Evolutionary conservation across 345 rosid genomes (phyloP).

Genomic region (Psidium friedrichsthalianum): DNA sequence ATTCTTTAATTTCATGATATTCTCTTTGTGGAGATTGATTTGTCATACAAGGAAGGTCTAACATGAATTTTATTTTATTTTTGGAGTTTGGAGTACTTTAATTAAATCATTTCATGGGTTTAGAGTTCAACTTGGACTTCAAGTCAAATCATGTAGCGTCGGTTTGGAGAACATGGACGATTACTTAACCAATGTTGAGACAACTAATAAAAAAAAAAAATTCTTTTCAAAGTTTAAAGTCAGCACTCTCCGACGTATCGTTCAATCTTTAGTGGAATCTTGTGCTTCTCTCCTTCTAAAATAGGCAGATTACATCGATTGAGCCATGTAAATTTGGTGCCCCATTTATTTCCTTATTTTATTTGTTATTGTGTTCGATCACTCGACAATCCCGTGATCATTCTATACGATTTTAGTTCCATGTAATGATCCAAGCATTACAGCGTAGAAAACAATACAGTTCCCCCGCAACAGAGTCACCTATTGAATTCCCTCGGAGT

Average conservation of each 20-base stretch:
- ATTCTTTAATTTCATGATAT: neutral
- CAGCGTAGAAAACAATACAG: neutral
- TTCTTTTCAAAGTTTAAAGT: neutral
- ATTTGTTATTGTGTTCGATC: neutral
- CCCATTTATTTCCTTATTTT: neutral
- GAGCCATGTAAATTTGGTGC: rapidly evolving
- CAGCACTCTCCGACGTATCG: neutral
- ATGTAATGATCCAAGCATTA: neutral
- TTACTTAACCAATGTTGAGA: neutral
- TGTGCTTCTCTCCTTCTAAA: neutral
- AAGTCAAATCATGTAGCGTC: neutral
- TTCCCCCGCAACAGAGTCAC: neutral
- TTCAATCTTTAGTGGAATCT: neutral
- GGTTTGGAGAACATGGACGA: neutral
- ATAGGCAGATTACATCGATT: neutral
- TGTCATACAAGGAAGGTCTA: neutral
- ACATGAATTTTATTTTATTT: neutral
- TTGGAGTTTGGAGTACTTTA: neutral
- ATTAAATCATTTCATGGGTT: neutral
- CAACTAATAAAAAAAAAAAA: neutral
- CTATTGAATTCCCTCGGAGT: neutral
- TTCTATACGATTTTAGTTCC: neutral
- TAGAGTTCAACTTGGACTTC: neutral
- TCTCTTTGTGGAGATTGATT: neutral
- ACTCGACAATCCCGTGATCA: neutral